Conservation (phyloP, 2,329 filamentous ascomycete species). For the Talaromyces marneffei region DNA sequence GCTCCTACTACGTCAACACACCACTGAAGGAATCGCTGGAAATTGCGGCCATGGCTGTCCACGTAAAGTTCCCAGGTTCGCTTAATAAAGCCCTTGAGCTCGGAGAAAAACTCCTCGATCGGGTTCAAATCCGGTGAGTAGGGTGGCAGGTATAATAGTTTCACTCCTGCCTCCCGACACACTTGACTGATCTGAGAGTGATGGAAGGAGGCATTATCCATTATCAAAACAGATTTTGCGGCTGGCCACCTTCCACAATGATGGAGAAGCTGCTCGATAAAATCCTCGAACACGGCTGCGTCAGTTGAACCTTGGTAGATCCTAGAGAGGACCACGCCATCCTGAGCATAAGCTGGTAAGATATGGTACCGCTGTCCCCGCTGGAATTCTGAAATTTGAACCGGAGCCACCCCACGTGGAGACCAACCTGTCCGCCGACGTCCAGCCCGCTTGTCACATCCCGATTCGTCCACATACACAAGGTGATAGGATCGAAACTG, state of each 20-base stretch:
- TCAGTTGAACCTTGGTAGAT: conserved; percentile 29
- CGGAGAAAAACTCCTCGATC: conserved; percentile 30
- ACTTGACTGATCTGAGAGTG: too few relatives aligned
- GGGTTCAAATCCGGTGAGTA: conserved; percentile 32
- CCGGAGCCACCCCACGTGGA: conserved; percentile 25
- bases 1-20: conserved; percentile 26
- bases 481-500: conserved; percentile 28
- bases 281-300: conserved; percentile 26
- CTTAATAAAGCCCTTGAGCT: conserved; percentile 30
- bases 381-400: conserved; percentile 21
- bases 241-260: conserved; percentile 21
- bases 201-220: too few relatives aligned
- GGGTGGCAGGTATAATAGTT: too few relatives aligned
- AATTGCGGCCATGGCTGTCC: conserved; percentile 16
- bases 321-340: conserved; percentile 25
- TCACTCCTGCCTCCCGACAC: too few relatives aligned
- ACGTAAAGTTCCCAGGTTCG: conserved; percentile 20
- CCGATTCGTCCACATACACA: conserved; percentile 30
- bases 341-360: conserved; percentile 29
- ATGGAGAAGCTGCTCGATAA: conserved; percentile 24
- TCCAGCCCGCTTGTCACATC: too few relatives aligned
- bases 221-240: conserved; percentile 23
- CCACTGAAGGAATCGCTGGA: conserved; percentile 21
- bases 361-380: conserved; percentile 24
- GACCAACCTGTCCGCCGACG: conserved; percentile 34